phyloP scores from a whole-genome alignment of 768 basidiomycete genomes.

The Cyclocybe cylindracea region DNA sequence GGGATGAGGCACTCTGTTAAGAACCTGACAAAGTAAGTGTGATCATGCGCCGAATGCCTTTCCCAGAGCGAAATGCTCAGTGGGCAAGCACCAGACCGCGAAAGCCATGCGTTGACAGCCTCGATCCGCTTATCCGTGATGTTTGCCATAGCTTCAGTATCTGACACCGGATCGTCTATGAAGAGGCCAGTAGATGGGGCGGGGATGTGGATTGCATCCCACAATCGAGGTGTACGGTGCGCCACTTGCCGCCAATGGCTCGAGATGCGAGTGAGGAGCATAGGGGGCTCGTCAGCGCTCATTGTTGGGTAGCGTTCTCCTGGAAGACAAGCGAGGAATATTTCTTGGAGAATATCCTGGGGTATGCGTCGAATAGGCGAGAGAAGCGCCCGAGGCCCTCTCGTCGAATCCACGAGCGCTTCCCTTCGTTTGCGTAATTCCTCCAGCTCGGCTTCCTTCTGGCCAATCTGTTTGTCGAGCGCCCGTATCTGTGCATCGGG shows the following conservation, averaged over 20 bases:
- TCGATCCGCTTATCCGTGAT: no score
- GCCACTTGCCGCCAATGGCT: slow-evolving; percentile 18
- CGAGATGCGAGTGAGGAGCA: slow-evolving; percentile 18
- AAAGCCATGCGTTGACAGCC: no score
- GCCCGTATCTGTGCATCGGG: no score
- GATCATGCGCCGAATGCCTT: no score
- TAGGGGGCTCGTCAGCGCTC: slow-evolving; percentile 17
- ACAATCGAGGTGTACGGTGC: slow-evolving; percentile 14
- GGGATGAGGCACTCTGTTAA: no score
- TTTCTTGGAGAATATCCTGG: slow-evolving; percentile 16
- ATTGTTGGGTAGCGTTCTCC: slow-evolving; percentile 19
- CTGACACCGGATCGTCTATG: no score
- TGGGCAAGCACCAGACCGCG: no score
- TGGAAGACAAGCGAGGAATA: slow-evolving; percentile 19
- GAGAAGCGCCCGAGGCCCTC: slow-evolving; percentile 1
- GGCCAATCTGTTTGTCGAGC: no score
- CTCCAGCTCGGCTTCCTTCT: no score
- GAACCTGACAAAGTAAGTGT: no score
- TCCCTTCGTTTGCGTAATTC: neutral
- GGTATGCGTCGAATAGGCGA: slow-evolving; percentile 19
- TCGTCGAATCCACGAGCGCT: neutral
- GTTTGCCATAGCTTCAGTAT: no score
- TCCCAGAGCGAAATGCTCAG: no score
- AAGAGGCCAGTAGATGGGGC: slow-evolving; percentile 2
- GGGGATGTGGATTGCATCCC: slow-evolving; percentile 19